phyloP scores from a whole-genome alignment of 345 rosid species.

The Gossypium raimondii region DNA sequence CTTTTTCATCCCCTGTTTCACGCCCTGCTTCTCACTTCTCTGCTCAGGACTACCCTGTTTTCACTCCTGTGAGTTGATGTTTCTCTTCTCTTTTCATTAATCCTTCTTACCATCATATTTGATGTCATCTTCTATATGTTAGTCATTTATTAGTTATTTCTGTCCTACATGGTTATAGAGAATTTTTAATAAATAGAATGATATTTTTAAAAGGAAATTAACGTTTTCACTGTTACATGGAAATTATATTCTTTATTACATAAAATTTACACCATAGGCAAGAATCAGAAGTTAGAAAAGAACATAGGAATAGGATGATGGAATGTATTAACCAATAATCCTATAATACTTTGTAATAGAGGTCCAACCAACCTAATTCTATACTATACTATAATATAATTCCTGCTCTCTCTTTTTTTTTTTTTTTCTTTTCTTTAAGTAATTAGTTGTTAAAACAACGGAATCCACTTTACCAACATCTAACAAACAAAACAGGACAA shows the following conservation, averaged over 20 bases:
- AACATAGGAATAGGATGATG: neutral
- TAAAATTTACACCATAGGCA: neutral
- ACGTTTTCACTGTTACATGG: too few species aligned
- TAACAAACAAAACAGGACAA: conserved; percentile 24
- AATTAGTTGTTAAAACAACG: conserved; percentile 1
- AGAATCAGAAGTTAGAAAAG: neutral
- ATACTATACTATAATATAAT: neutral
- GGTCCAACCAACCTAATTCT: neutral
- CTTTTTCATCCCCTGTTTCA: conserved; percentile 58
- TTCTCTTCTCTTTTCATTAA: neutral
- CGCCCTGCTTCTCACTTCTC: conserved; percentile 55
- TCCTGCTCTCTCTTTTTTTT: too few species aligned
- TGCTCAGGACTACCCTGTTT: conserved; percentile 94
- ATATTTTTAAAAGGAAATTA: too few species aligned
- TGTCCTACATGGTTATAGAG: too few species aligned
- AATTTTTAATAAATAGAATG: too few species aligned
- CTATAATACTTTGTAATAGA: neutral
- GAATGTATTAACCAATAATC: neutral
- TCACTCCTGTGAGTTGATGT: conserved; percentile 70
- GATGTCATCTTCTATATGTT: too few species aligned
- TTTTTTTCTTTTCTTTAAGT: neutral
- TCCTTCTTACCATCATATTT: too few species aligned
- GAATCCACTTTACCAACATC: too few species aligned
- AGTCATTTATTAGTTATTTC: too few species aligned
- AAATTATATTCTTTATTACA: too few species aligned